Base-by-base conservation (phyloP, 2,329 filamentous ascomycete genomes). In the Sclerotinia minor region DNA sequence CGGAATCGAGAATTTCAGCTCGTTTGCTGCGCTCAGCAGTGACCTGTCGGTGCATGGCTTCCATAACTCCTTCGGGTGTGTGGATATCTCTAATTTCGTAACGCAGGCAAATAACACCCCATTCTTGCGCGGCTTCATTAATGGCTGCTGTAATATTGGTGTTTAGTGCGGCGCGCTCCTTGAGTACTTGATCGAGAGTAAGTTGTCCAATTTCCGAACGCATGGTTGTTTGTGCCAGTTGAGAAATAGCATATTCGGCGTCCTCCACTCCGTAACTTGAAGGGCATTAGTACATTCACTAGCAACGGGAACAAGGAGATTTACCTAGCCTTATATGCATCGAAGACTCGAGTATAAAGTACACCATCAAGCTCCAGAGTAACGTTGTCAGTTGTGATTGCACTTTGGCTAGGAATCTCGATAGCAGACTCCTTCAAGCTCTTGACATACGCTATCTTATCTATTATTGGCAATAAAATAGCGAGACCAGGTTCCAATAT, bases 61-160 rank as follows among this genome's bases (percentile, higher is more conserved):
- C 92, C 69, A 98, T 94, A 17, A 99, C 95, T 61, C 91, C 90
- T 44, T 89, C 92, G 1, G 95, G 95, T 0, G 95, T 95, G 80
- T 99, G 95, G 76, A 99, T 99, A 79, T 99, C 95, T 73, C 95
- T 87, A 78, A 99, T 99, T 81, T 99, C 95, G 83, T 99, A 99
- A 68, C 95, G 90, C 70, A 99, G 85, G 78, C 95, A 99, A 45
- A 92, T 92, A 26, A 99, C 92, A 69, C 95, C 95, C 95, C 95
- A 99, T 65, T 94, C 94, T 75, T 96, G 90, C 5, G 95, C 94
- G 1, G 95, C 95, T 79, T 98, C 94, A 79, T 99, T 99, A 84
- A 99, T 98, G 54, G 95, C 94, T 68, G 92, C 90, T n/a, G 95
- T 98, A 78, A 99, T 99, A 81, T 99, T 98, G 72, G 88, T 93